phyloP scores from a whole-genome alignment of 345 rosid species.

The Gynandropsis gynandra region DNA sequence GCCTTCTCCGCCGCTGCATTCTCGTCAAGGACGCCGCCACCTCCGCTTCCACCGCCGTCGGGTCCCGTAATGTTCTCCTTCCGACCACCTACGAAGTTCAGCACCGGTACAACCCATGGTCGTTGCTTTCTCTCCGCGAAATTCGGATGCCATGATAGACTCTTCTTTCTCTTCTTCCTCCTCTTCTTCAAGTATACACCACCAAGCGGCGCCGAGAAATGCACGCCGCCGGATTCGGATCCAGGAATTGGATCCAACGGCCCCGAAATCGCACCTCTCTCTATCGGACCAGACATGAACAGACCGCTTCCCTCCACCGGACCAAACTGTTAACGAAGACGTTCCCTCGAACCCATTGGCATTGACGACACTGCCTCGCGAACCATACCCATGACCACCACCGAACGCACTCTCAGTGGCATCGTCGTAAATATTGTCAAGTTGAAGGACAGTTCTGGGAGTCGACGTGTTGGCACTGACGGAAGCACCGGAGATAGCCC shows the following conservation, averaged over 20 bases:
- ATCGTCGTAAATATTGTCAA: constrained; percentile 67
- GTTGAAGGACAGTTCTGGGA: constrained; percentile 77
- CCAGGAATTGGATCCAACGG: constrained; percentile 52
- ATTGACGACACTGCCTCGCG: constrained; percentile 42
- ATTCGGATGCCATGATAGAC: constrained; percentile 49
- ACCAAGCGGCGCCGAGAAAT: constrained; percentile 88
- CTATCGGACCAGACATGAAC: constrained; percentile 90
- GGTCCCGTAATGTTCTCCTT: constrained; percentile 34
- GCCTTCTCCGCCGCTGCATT: constrained; percentile 17
- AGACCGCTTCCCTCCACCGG: constrained; percentile 45
- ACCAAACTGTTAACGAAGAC: constrained; percentile 52
- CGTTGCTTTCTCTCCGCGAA: constrained; percentile 72
- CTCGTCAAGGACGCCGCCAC: constrained; percentile 3
- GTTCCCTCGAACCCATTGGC: constrained; percentile 83
- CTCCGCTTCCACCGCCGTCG: constrained; percentile 6
- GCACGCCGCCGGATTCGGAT: constrained; percentile 43
- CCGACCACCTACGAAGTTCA: constrained; percentile 57
- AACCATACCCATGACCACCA: constrained; percentile 43
- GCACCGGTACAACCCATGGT: constrained; percentile 96
- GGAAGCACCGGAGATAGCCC: constrained; percentile 87
- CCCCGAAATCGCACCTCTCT: constrained; percentile 76
- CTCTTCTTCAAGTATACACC: constrained; percentile 47
- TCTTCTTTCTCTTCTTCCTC: constrained; percentile 56
- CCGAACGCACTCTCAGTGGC: constrained; percentile 59
- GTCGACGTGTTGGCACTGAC: constrained; percentile 78